A percentile compares a stretch with the other conserved stretches of the same genome.
phyloP scores from a whole-genome alignment of 2,329 filamentous ascomycete species.

The Fusarium sacchari region DNA sequence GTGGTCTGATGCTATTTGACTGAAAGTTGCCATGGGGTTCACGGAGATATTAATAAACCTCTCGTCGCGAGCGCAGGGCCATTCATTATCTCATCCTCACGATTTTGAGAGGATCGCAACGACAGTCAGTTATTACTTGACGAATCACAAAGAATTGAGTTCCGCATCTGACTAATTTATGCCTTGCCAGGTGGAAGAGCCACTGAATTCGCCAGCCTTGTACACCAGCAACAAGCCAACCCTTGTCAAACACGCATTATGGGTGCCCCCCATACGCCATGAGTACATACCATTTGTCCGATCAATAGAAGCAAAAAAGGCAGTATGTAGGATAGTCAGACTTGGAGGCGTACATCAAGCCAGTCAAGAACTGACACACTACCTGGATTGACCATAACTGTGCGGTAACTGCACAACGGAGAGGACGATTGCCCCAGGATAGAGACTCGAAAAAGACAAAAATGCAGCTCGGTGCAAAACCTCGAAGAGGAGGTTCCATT shows the following conservation, averaged over 20 bases:
- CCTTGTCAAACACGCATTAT: neutral
- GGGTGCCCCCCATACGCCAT: neutral
- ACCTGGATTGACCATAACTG: neutral
- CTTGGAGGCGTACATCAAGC: neutral
- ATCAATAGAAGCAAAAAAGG: neutral
- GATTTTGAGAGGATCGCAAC: neutral
- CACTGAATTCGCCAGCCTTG: neutral
- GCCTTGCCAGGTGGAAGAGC: neutral
- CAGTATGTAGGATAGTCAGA: neutral
- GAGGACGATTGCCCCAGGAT: neutral
- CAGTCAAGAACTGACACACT: neutral
- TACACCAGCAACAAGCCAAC: neutral
- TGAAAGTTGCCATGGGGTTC: neutral
- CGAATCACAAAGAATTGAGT: neutral
- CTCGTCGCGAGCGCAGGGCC: too few species aligned
- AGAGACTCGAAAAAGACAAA: neutral
- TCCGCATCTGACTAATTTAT: neutral
- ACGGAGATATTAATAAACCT: too few species aligned
- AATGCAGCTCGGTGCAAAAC: neutral
- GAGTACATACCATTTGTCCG: neutral
- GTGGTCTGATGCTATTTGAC: neutral
- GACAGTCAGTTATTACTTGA: neutral
- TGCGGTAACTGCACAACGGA: neutral
- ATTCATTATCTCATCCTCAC: rapidly evolving
- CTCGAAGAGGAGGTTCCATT: too few species aligned